Base-by-base conservation (phyloP, 352 stramenopile species). In the Plasmopara muralis region DNA sequence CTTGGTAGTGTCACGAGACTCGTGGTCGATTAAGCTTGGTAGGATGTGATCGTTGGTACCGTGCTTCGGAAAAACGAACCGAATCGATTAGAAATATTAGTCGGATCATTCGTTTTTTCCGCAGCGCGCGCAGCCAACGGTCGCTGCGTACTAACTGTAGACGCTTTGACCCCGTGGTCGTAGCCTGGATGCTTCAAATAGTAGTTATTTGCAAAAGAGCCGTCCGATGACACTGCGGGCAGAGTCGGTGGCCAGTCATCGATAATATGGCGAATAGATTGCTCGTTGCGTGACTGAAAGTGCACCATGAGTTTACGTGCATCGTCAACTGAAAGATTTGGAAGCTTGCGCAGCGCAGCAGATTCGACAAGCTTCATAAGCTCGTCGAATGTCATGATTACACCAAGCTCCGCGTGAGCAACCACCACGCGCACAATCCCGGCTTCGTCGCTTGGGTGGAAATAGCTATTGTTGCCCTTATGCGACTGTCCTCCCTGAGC, bases 381-480 rank as follows among this genome's bases (percentile, higher is more conserved):
- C 47, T 87, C 75, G 6, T 77, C 71, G 46, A 81, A 84, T 18
- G 68, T 77, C 75, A 87, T 84, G 25, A 81, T 43, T 18, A 87
- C 73, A 14, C 75, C 75, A 14, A 87, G 35, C 50, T 87, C 71
- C 6, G 73, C 72, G 30, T 64, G 68, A 39, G 72, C 72, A 6
- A 76, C 57, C 1, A 86, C 63, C 6, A 86, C 71, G 13, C 70
- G 69, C 49, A 81, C 60, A 44, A 86, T 75, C 0, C 68, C 70
- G 13, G 65, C 56, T 51, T 83, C 72, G 49, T 86, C 75, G 37
- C 72, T 73, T 4, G 58, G 50, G 34, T 76, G 60, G 48, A 83
- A 76, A 28, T 83, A 83, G 3, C 46, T 40, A 40, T 56, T 50
- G 18, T 33, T 57, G 33, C 43, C 37, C 20, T 61, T 60, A 7